Percentiles rank a stretch among this genome's conserved stretches.
These are phyloP conservation scores for Fistulinella prunicolor DNA, from an alignment of 768 basidiomycete genomes.

Conservation along the genomic window DNA sequence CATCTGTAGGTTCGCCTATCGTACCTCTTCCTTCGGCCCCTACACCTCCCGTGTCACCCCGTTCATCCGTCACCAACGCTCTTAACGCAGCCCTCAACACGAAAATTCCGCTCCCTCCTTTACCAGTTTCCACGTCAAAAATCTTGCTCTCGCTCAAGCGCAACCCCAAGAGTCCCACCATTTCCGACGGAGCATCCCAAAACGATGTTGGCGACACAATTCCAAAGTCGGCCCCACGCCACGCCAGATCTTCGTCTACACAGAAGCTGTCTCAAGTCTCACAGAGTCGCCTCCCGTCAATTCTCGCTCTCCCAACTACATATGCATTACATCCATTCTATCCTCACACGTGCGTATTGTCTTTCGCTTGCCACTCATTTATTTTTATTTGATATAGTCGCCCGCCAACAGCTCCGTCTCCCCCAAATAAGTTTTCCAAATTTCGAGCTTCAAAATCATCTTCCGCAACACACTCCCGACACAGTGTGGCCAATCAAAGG, in stretches of 20 bases:
- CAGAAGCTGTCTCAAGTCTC: conserved; percentile 2
- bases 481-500: conserved; percentile 11
- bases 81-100: conserved; percentile 23
- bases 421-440: conserved; percentile 15
- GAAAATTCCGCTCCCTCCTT: conserved; percentile 15
- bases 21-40: conserved; percentile 16
- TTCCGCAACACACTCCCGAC: conserved; percentile 4
- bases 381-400: conserved; percentile 12
- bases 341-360: conserved; percentile 11
- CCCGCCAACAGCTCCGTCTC: conserved; percentile 16
- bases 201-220: background rate
- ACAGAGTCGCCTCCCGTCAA: conserved; percentile 8
- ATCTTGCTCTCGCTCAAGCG: conserved; percentile 23
- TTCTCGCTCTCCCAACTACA: conserved; percentile 5
- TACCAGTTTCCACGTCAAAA: conserved; percentile 17
- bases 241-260: background rate
- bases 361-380: background rate
- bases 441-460: conserved; percentile 9
- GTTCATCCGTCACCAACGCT: conserved; percentile 20
- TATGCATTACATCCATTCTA: conserved; percentile 20
- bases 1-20: conserved; percentile 39
- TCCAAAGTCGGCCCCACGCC: background rate
- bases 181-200: background rate
- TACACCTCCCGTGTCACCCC: conserved; percentile 10
- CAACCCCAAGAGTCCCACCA: conserved; percentile 7